Percentiles rank a stretch among this genome's conserved stretches.
These are phyloP conservation scores for Didymellaceae sp. DNA, from an alignment of 2,329 filamentous ascomycete genomes.

Conservation along the genomic window DNA sequence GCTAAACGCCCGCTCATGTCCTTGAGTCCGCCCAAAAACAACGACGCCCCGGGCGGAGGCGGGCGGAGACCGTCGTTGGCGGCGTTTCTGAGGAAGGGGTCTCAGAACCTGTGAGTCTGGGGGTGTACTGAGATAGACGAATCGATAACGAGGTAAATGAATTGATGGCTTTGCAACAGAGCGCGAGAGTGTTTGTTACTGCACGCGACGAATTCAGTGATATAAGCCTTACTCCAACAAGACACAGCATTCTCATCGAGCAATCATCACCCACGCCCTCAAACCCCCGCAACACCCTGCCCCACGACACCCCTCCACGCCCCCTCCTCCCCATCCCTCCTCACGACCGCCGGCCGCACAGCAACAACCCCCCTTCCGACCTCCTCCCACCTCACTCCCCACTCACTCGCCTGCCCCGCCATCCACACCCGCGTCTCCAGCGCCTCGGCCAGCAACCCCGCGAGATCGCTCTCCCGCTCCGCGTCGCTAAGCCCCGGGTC, in stretches of 20 bases:
- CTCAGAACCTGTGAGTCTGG: background rate
- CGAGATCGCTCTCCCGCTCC: constrained; percentile 39
- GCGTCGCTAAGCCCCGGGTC: constrained; percentile 35
- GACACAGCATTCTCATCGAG: too few species aligned
- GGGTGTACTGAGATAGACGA: too few species aligned
- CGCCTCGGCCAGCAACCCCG: constrained; percentile 32
- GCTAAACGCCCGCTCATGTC: background rate
- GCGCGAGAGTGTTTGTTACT: too few species aligned
- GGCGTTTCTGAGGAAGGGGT: background rate
- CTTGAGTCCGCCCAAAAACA: background rate
- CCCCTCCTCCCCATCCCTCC: constrained; percentile 12
- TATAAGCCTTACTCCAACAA: too few species aligned
- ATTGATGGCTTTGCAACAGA: too few species aligned
- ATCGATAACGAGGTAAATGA: too few species aligned
- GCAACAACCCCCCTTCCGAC: constrained; percentile 31
- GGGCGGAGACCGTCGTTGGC: background rate
- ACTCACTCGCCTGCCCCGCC: constrained; percentile 33
- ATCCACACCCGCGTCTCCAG: constrained; percentile 40
- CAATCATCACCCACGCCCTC: background rate
- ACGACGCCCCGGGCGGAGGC: background rate
- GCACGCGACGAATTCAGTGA: too few species aligned
- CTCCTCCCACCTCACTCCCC: constrained; percentile 38
- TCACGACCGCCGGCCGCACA: constrained; percentile 32
- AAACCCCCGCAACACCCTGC: constrained; percentile 1
- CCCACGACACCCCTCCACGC: constrained; percentile 7